Evolutionary conservation across 2,329 filamentous ascomycete species (phyloP), one percentile per base, ranked within the genome.

Genomic region (Colletotrichum phormii): DNA sequence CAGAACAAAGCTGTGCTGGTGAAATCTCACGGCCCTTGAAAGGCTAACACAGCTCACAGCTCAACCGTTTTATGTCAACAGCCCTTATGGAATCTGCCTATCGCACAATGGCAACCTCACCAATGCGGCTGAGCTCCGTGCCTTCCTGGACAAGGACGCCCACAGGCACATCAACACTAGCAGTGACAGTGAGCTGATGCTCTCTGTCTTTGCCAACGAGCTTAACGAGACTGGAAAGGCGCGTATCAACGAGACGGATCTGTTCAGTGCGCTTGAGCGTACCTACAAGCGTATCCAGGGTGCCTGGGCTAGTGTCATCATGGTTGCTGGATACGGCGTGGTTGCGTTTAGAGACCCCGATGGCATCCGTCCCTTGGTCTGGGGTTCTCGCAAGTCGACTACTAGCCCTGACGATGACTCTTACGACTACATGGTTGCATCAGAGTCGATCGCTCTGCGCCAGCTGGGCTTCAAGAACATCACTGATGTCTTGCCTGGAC

Each of bases 41-140:
- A 94, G 79, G 92, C 94, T 8, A 95, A 98, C 26, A 51, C n/a
- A 62, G 42, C n/a, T n/a, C 15, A 12, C 60, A 83, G 94, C 94
- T 12, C 95, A 98, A 83, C 95, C 95, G 0, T 97, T 98, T 82
- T 74, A 62, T 15, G 73, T 96, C 78, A 97, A 97, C 85, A 46
- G 58, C 13, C 58, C 58, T 6, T 63, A 63, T 18, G 69, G 69
- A 12, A 60, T 72, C 6, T 46, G 37, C 18, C 18, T 90, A 88
- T 69, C 94, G 94, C 1, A 97, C 84, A 98, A 98, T 79, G 95
- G 95, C 73, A 98, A 98, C 83, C 87, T 98, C 59, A 94, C 97
- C 85, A 89, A 97, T 79, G 90, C 92, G 5, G 87, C 88, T 2
- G 91, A 93, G 64, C 86, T 97, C 60, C 90, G 89, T 80, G 83